Conservation (phyloP, 495 filamentous ascomycete species). For the Opeltia flavorubescens region DNA sequence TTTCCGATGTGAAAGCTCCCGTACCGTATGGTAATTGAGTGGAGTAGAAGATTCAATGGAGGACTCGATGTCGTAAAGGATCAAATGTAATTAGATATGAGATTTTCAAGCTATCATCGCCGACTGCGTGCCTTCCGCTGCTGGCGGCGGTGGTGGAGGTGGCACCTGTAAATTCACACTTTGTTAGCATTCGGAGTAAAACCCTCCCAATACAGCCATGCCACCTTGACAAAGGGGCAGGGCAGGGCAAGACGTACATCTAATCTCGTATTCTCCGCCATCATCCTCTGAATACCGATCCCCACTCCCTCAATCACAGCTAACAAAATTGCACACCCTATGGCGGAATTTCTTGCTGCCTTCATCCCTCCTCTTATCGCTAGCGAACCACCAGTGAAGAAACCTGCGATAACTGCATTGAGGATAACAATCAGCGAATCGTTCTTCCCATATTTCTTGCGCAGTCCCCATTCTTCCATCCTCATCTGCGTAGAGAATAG, state of each 20-base stretch:
- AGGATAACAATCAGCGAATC: background rate
- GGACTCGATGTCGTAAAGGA: background rate
- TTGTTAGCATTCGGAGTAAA: too few relatives aligned
- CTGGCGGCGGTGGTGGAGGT: conserved; percentile 12
- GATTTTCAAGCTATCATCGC: conserved; percentile 15
- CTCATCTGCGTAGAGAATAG: background rate
- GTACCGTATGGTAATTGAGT: background rate
- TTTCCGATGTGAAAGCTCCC: too few relatives aligned
- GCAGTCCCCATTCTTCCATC: background rate
- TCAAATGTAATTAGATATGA: background rate
- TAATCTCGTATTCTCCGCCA: conserved; percentile 80
- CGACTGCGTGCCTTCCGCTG: conserved; percentile 5
- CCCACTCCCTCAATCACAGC: conserved; percentile 96
- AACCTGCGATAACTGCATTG: conserved; percentile 63
- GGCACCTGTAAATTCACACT: conserved; percentile 7
- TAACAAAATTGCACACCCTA: conserved; percentile 84
- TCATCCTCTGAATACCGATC: conserved; percentile 92
- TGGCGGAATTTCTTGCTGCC: conserved; percentile 84
- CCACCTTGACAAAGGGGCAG: background rate
- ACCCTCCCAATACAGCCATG: background rate
- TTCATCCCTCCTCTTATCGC: conserved; percentile 80
- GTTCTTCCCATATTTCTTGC: background rate
- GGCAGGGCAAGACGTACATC: conserved; percentile 37
- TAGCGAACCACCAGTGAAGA: conserved; percentile 88
- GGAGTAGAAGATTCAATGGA: background rate